phyloP scores from a whole-genome alignment of 2,329 filamentous ascomycete species.

The Monosporascus sp. region DNA sequence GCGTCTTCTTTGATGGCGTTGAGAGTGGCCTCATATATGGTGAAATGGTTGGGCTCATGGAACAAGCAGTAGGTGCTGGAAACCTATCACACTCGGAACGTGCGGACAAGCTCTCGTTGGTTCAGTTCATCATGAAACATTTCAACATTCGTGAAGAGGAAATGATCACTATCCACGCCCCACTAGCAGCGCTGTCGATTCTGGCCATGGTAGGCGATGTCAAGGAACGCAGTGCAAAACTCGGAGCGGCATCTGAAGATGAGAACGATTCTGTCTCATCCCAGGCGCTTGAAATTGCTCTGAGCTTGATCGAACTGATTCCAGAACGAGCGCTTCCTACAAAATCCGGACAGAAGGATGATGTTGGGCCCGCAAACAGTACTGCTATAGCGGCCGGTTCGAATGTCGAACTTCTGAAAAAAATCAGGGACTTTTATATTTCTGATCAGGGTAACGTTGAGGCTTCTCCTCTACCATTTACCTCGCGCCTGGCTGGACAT shows the following conservation, averaged over 20 bases:
- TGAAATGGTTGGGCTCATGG: slow-evolving; percentile 66
- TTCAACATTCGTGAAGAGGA: slow-evolving; percentile 97
- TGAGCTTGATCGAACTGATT: slow-evolving; percentile 56
- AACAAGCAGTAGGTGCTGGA: slow-evolving; percentile 49
- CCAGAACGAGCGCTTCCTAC: slow-evolving; percentile 57
- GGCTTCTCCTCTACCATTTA: slow-evolving; percentile 53
- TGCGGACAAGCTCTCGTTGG: slow-evolving; percentile 62
- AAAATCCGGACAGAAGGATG: slow-evolving; percentile 15
- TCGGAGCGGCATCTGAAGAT: slow-evolving; percentile 11
- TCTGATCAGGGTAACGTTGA: slow-evolving; percentile 66
- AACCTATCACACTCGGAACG: slow-evolving; percentile 40
- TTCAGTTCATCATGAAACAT: slow-evolving; percentile 74
- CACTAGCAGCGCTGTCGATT: slow-evolving; percentile 64
- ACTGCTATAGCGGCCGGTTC: slow-evolving; percentile 27
- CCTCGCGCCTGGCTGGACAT: slow-evolving; percentile 49
- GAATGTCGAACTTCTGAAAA: slow-evolving; percentile 51
- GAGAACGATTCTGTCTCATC: slow-evolving; percentile 15
- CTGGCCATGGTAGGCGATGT: slow-evolving; percentile 54
- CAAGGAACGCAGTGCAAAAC: slow-evolving; percentile 28
- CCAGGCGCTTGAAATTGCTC: slow-evolving; percentile 42
- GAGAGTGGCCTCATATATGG: slow-evolving; percentile 91
- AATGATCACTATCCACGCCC: slow-evolving; percentile 83
- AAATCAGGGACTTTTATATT: slow-evolving; percentile 62
- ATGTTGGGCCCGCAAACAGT: slow-evolving; percentile 18
- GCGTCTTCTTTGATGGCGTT: slow-evolving; percentile 94